These are phyloP conservation scores for Bryum argenteum DNA, from an alignment of 225 moss, liverwort and hornwort species.

Conservation along the genomic window DNA sequence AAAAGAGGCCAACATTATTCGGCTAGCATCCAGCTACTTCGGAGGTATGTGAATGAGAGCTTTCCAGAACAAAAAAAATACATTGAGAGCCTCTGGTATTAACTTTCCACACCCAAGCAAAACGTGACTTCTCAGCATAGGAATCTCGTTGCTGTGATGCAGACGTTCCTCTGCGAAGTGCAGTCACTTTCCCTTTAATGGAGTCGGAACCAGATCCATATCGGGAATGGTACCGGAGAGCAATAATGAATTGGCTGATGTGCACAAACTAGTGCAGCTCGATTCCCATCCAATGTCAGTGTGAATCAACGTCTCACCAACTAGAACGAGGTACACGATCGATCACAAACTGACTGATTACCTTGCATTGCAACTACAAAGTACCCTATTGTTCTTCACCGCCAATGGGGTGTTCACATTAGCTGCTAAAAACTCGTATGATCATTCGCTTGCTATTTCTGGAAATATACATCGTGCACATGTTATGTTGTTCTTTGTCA, in stretches of 20 bases:
- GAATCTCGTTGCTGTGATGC: conserved; percentile 9
- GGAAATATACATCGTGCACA: background rate
- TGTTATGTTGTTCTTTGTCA: background rate
- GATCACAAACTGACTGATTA: background rate
- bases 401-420: background rate
- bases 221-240: conserved; percentile 17
- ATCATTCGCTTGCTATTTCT: background rate
- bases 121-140: background rate
- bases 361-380: background rate
- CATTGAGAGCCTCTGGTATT: background rate
- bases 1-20: conserved; percentile 19
- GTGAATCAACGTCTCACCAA: conserved; percentile 9
- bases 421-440: background rate
- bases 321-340: conserved; percentile 7
- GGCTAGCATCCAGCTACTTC: background rate
- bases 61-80: background rate
- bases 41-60: background rate
- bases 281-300: conserved; percentile 18
- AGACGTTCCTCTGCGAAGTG: background rate
- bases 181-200: background rate
- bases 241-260: conserved; percentile 11
- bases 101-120: conserved; percentile 1
- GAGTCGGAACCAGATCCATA: background rate
- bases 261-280: background rate
- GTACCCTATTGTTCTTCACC: background rate